phyloP scores from a whole-genome alignment of 345 rosid genomes.

The Rhodamnia rubescens region DNA sequence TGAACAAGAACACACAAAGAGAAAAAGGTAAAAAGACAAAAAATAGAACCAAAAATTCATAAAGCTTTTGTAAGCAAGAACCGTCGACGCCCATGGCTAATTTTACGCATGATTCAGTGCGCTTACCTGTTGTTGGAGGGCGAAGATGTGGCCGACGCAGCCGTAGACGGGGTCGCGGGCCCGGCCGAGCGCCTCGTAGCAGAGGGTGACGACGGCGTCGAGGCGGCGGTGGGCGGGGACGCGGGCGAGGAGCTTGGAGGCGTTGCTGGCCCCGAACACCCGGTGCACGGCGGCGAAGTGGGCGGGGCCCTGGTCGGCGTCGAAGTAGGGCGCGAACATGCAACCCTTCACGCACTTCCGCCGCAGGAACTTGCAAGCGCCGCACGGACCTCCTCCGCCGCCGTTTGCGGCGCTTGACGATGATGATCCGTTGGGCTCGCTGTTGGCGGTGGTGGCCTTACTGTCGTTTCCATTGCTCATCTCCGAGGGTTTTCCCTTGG shows the following conservation, averaged over 20 bases:
- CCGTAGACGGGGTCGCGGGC: constrained; percentile 82
- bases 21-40: not conserved
- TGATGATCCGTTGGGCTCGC: not conserved
- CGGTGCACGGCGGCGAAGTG: constrained; percentile 87
- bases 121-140: constrained; percentile 75
- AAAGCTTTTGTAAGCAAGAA: not conserved
- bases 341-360: constrained; percentile 74
- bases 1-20: not conserved
- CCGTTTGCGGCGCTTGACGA: not conserved
- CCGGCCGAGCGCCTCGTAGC: constrained; percentile 80
- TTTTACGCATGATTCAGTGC: not conserved
- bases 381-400: constrained; percentile 53
- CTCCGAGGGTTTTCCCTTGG: not conserved
- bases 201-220: constrained; percentile 73
- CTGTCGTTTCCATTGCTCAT: not conserved
- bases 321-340: constrained; percentile 81
- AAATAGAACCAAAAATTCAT: not conserved
- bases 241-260: constrained; percentile 59
- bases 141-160: constrained; percentile 59
- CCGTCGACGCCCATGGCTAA: not conserved
- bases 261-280: constrained; percentile 90
- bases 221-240: constrained; percentile 53
- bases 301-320: constrained; percentile 70
- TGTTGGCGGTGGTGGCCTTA: not conserved
- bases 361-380: constrained; percentile 85